Base-by-base conservation (phyloP, 495 filamentous ascomycete species). In the Jackrogersella minutella region DNA sequence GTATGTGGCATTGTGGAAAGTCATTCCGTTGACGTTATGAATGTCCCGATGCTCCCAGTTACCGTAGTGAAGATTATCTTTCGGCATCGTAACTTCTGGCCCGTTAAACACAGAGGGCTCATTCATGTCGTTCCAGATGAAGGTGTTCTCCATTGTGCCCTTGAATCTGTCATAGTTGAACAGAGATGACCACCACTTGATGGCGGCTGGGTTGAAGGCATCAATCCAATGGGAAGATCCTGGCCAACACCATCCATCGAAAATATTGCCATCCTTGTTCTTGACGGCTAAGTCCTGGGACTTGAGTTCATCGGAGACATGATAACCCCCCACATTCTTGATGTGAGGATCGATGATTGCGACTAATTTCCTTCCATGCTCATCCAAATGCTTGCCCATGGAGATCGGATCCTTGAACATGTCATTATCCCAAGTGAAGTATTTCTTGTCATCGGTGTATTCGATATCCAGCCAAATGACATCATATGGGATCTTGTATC, bases 71-170 rank as follows among this genome's bases (percentile, higher is more conserved):
- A 98, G 75, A 74, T 97, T 97, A 79, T 99, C 95, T 77, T 96
- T 97, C 41, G 95, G 95, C 93, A 97, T 97, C 28, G 94, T 94
- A 9, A 91, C 96, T 75, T 99, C 95, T 0, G 95, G 95, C 0
- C 95, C 95, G 73, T 97, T 97, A 82, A 99, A 99, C 6, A 99
- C 95, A 0, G 95, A 97, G 0, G 95, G 95, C 79, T 99, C 95
- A 70, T 97, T 99, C 95, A 99, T 99, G 73, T 99, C 95, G 76
- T 99, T 99, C 95, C 95, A 99, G 73, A 98, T 88, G 80, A 92
- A 97, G 3, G 90, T 86, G 73, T 97, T 98, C 34, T 87, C 77
- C 68, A 88, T 82, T 3, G 92, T 88, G 46, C 91, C 92, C 74
- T 91, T 90, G 82, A 96, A 97, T 40, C 77, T 84, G 72, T 92